Evolutionary conservation across 192 early-diverging fungal species (phyloP).

Genomic region (Dissophora ornata): DNA sequence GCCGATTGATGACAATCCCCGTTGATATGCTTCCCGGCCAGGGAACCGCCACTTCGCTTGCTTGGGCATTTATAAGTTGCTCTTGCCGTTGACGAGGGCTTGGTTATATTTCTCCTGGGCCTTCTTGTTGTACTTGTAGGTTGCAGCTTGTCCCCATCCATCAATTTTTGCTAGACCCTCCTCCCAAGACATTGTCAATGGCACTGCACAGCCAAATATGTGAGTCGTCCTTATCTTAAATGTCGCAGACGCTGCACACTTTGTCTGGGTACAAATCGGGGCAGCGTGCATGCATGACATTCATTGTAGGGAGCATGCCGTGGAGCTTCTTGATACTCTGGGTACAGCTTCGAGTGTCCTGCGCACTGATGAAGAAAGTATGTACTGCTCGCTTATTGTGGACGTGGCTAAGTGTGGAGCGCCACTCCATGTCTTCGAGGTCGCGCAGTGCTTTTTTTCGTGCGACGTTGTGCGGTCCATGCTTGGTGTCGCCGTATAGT

Average conservation of each 20-base stretch:
- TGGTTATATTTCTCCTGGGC: not conserved
- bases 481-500: conserved; percentile 9
- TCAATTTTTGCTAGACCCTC: not conserved
- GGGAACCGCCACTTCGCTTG: too few relatives aligned
- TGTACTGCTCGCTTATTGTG: too few relatives aligned
- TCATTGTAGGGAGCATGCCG: conserved; percentile 8
- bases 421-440: conserved; percentile 7
- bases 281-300: not conserved
- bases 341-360: not conserved
- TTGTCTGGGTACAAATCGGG: not conserved
- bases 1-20: not conserved
- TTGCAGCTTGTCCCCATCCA: not conserved
- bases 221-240: conserved; percentile 8
- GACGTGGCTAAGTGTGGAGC: not conserved
- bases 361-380: too few relatives aligned
- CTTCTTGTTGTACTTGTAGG: not conserved
- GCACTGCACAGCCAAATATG: conserved; percentile 7
- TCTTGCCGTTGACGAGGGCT: not conserved
- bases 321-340: conserved; percentile 6
- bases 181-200: not conserved
- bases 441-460: conserved; percentile 13
- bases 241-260: not conserved
- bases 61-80: too few relatives aligned
- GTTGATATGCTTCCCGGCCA: not conserved
- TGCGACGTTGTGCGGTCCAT: conserved; percentile 8